Base-by-base conservation (phyloP, 1,284 basidiomycete genomes). In the Puccinia novopanici region DNA sequence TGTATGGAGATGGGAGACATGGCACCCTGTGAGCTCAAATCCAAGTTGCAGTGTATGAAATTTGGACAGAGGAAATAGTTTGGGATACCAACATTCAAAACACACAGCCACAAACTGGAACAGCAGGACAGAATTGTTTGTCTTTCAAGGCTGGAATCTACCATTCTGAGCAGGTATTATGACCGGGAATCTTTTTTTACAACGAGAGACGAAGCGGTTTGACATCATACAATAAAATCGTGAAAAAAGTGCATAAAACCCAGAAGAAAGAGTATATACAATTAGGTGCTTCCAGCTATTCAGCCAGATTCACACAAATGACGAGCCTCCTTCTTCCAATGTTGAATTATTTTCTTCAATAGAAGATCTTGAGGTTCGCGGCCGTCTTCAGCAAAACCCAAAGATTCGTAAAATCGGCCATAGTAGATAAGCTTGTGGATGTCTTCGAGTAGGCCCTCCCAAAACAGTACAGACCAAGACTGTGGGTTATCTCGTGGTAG, bases 401-500 rank as follows among this genome's bases (percentile, higher is more conserved):
- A 48, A 19, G 73, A 75, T 13, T 61, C 54, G 22, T 59, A 61
- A 50, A 75, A 75, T 34, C 45, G 61, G 13, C 73, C 73, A 30
- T 57, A 57, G 40, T 59, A 45, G 37, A 59, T 30, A 24, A 75
- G 52, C n/a, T 50, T 24, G 22, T 61, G 50, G 34, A 75, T 75
- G 40, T 75, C 73, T 48, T 75, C 73, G 19, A 75, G 54, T n/a
- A 75, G 73, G n/a, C 73, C 73, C 19, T 75, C 73, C 73, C 73
- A 75, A 59, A 75, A 61, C 57, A 75, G 34, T 17, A 59, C 42
- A 27, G 73, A 61, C 73, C 73, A 75, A 22, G 73, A 75, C 40
- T 57, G 55, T 1, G 73, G 73, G 57, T 75, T 75, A 50, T 75
- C 73, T 27, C 73, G 37, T 13, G 73, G 73, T 22, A 75, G 55